Conservation (phyloP, 768 basidiomycete genomes). For the Amanita phalloides region DNA sequence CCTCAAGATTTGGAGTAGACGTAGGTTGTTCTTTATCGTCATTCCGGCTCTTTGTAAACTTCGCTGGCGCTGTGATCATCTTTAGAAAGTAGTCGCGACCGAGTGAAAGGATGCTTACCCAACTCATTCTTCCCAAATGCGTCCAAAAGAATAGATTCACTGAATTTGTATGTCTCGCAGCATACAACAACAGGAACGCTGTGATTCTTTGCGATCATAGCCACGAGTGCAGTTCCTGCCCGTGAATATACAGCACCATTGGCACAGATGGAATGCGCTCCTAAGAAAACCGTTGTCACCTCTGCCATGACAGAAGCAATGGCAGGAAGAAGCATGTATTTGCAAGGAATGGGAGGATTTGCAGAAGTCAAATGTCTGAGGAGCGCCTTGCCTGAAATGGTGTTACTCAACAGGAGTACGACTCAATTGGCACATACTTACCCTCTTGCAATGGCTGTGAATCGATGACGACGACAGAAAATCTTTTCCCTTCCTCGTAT, state of each 20-base stretch:
- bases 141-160: slow-evolving; percentile 86
- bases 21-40: slow-evolving; percentile 12
- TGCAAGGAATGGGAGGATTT: slow-evolving; percentile 59
- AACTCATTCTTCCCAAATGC: slow-evolving; percentile 95
- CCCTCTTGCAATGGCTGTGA: slow-evolving; percentile 94
- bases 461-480: slow-evolving; percentile 90
- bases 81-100: neutral
- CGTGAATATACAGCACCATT: slow-evolving; percentile 92
- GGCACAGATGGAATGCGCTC: slow-evolving; percentile 89
- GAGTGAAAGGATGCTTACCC: slow-evolving; percentile 36
- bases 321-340: slow-evolving; percentile 86
- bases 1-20: slow-evolving; percentile 50
- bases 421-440: slow-evolving; percentile 11
- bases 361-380: slow-evolving; percentile 58
- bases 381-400: slow-evolving; percentile 64
- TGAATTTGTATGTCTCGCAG: slow-evolving; percentile 98
- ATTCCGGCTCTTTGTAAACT: slow-evolving; percentile 19
- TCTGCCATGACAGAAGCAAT: slow-evolving; percentile 71
- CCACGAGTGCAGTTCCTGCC: slow-evolving; percentile 91
- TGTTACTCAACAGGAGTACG: slow-evolving; percentile 3
- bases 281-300: slow-evolving; percentile 78
- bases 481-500: slow-evolving; percentile 59
- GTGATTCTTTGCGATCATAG: slow-evolving; percentile 89
- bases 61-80: slow-evolving; percentile 22
- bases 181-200: slow-evolving; percentile 93